These are phyloP conservation scores for Saksenaea oblongispora DNA, from an alignment of 371 early-diverging fungal species.

Conservation along the genomic window DNA sequence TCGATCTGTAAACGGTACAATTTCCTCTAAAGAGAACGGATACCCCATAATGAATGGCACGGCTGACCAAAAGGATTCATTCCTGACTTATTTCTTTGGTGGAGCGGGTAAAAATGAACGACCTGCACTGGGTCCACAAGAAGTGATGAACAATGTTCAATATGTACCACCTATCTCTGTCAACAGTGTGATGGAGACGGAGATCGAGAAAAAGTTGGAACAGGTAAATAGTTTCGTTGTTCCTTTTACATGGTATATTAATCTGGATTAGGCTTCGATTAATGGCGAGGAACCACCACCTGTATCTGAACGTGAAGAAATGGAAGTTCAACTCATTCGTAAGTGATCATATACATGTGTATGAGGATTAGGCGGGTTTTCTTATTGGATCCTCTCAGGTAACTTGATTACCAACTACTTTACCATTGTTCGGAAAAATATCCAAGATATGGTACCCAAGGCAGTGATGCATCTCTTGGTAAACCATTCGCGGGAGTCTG, in stretches of 20 bases:
- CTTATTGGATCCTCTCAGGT: conserved; percentile 25
- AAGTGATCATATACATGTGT: conserved; percentile 25
- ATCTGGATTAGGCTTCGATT: conserved; percentile 4
- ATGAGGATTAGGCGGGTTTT: background rate
- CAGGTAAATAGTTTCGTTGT: background rate
- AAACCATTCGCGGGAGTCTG: conserved; percentile 71
- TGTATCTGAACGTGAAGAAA: conserved; percentile 71
- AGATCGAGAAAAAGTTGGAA: conserved; percentile 44
- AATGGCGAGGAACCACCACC: conserved; percentile 18
- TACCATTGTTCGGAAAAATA: conserved; percentile 63
- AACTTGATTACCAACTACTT: conserved; percentile 33
- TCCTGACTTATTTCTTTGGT: conserved; percentile 83
- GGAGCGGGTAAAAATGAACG: conserved; percentile 49
- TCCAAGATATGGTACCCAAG: conserved; percentile 92
- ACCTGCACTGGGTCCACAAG: conserved; percentile 30
- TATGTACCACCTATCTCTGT: conserved; percentile 31
- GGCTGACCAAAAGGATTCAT: conserved; percentile 47
- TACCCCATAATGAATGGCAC: conserved; percentile 2
- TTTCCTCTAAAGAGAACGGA: background rate
- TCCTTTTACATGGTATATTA: background rate
- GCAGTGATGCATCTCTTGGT: conserved; percentile 88
- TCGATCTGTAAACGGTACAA: background rate
- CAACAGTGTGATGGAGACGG: conserved; percentile 44
- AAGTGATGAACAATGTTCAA: conserved; percentile 32
- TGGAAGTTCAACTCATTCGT: conserved; percentile 87